Conservation (phyloP, 495 filamentous ascomycete genomes). For the Talaromyces nanjingensis region DNA sequence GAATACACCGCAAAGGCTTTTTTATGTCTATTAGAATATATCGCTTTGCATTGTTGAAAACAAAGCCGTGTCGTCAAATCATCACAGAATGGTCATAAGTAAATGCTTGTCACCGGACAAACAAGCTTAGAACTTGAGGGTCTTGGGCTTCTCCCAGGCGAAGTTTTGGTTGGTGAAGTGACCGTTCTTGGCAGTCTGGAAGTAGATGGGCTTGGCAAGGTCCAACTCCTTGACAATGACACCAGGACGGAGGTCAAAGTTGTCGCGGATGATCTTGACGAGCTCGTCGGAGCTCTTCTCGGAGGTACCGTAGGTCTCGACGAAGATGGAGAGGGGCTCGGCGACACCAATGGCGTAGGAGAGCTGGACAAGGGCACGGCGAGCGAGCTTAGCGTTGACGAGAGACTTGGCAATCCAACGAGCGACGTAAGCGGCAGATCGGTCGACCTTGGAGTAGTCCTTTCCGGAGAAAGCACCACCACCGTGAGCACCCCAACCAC, state of each 20-base stretch:
- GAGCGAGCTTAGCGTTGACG: constrained; percentile 77
- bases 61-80: constrained; percentile 49
- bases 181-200: constrained; percentile 96
- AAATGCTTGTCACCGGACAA: background rate
- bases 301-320: constrained; percentile 58
- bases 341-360: constrained; percentile 99
- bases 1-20: constrained; percentile 24
- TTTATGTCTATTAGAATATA: constrained; percentile 36
- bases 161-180: constrained; percentile 99
- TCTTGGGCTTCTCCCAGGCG: constrained; percentile 97
- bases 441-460: constrained; percentile 99
- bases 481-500: constrained; percentile 99
- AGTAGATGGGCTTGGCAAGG: constrained; percentile 93
- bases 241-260: constrained; percentile 96
- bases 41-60: constrained; percentile 56
- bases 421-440: constrained; percentile 92
- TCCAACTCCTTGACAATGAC: constrained; percentile 98
- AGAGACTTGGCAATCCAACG: constrained; percentile 99
- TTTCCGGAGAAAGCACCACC: constrained; percentile 99
- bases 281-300: constrained; percentile 81
- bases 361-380: constrained; percentile 90
- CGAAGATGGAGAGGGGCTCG: constrained; percentile 86
- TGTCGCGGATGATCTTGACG: constrained; percentile 84
- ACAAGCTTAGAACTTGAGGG: constrained; percentile 68
- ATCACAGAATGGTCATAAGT: constrained; percentile 6